Evolutionary conservation across 2,329 filamentous ascomycete species (phyloP), one percentile per base, ranked within the genome.

Genomic region (Trichoderma guizhouense): DNA sequence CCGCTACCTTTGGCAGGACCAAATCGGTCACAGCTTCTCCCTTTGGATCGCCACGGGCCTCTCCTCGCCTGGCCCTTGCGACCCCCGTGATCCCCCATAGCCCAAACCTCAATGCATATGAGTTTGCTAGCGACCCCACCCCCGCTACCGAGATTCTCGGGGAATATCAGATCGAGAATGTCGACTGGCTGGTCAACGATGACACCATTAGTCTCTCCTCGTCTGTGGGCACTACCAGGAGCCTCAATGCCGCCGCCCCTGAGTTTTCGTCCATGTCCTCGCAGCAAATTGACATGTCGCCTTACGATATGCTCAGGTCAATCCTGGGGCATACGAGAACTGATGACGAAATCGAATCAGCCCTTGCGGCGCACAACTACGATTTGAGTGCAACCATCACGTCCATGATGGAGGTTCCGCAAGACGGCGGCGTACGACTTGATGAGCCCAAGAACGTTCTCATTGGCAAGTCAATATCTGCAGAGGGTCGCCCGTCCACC

Each of bases 171-270:
- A 93, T 92, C 74, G 95, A 98, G 80, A 97, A 96, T 77, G 94
- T 99, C 67, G 95, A 98, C 82, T 98, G 95, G 96, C 87, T 98
- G 60, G 93, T 98, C 76, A 96, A 96, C 79, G 95, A 97, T 80
- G 92, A 93, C 77, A 90, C 89, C 69, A 92, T 91, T 77, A 95
- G 92, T 76, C 89, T 94, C 72, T 91, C 93, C 28, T 97, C 94
- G 28, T 93, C 91, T 8, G 82, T 88, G 53, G 87, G 89, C 43
- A 89, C 88, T 11, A 86, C 92, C 18, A 94, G 91, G 75, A 90
- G 89, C 39, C 86, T 95, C 73, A 95, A 94, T 78, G 91, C 90
- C 57, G 92, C 92, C 15, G 93, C 93, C 6, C 92, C 95, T 28
- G 94, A 98, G 80, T 98, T 89, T 76, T 86, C 88, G 1, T 84